phyloP scores from a whole-genome alignment of 2,329 filamentous ascomycete genomes.

The Graphilbum ipis-grandicollis region DNA sequence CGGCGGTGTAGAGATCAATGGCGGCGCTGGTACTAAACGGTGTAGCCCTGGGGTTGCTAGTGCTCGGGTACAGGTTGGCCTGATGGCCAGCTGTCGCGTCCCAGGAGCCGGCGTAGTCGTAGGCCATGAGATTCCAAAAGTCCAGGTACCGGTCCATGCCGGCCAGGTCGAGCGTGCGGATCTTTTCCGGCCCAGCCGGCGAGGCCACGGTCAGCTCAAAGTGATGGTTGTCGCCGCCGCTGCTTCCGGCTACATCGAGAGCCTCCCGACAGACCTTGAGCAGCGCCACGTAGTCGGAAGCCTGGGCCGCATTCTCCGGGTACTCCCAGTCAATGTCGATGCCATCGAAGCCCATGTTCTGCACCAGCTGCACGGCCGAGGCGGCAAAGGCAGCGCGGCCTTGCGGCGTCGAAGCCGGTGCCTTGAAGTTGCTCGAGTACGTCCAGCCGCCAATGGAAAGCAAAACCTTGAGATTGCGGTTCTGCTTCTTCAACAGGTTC shows the following conservation, averaged over 20 bases:
- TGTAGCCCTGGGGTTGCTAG: slow-evolving; percentile 42
- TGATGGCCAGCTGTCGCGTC: slow-evolving; percentile 56
- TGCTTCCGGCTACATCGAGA: no score
- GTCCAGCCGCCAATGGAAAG: slow-evolving; percentile 89
- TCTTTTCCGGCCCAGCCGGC: slow-evolving; percentile 45
- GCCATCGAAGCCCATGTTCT: slow-evolving; percentile 63
- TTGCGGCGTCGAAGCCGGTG: slow-evolving; percentile 49
- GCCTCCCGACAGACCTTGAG: slow-evolving; percentile 36
- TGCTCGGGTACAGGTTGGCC: slow-evolving; percentile 50
- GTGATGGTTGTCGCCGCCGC: no score
- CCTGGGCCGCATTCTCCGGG: slow-evolving; percentile 35
- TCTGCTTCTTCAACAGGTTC: slow-evolving; percentile 62
- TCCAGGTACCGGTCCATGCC: slow-evolving; percentile 50
- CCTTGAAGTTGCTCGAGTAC: slow-evolving; percentile 69
- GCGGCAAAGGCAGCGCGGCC: slow-evolving; percentile 58
- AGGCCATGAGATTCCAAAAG: slow-evolving; percentile 76
- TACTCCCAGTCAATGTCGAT: slow-evolving; percentile 44
- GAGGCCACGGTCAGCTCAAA: slow-evolving; percentile 50
- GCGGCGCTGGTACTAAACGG: slow-evolving; percentile 64
- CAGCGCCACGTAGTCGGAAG: slow-evolving; percentile 39
- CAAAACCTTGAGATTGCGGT: slow-evolving; percentile 71
- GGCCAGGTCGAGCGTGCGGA: slow-evolving; percentile 40
- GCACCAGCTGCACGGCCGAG: slow-evolving; percentile 56
- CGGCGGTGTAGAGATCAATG: slow-evolving; percentile 49
- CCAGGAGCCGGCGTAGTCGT: slow-evolving; percentile 79